Evolutionary conservation across 2,329 filamentous ascomycete species (phyloP).

Genomic region (Aspergillus alliaceus): DNA sequence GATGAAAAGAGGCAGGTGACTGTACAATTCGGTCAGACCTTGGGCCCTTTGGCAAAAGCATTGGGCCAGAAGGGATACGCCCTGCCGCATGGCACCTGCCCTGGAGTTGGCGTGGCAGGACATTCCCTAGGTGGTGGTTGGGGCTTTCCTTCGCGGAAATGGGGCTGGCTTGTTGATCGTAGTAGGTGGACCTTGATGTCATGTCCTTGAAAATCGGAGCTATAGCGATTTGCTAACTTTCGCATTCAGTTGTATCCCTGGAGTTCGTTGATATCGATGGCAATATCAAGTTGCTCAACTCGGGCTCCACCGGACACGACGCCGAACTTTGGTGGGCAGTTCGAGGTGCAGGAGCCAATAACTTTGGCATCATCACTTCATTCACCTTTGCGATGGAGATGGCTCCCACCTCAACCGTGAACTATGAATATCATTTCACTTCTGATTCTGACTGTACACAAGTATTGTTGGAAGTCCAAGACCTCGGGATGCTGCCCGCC

Average conservation of each 20-base stretch:
- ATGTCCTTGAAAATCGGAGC: not conserved
- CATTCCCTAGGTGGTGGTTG: constrained; percentile 9
- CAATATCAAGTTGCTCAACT: not conserved
- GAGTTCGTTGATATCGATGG: constrained; percentile 5
- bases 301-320: not conserved
- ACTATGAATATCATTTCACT: constrained; percentile 7
- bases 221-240: not conserved
- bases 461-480: constrained; percentile 5
- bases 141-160: constrained; percentile 8
- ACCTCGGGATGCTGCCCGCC: not conserved
- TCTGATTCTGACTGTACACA: constrained; percentile 6
- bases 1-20: not conserved
- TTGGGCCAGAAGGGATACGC: constrained; percentile 5
- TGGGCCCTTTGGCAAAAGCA: constrained; percentile 2
- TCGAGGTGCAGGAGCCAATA: constrained; percentile 8
- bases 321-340: constrained; percentile 10
- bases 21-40: constrained; percentile 3
- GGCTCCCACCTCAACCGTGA: constrained; percentile 1
- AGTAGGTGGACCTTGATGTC: not conserved
- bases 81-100: constrained; percentile 10
- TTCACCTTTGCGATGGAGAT: constrained; percentile 5
- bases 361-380: constrained; percentile 7
- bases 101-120: constrained; percentile 5
- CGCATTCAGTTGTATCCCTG: not conserved
- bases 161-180: constrained; percentile 10